A percentile compares a stretch with the other conserved stretches of the same genome.
Evolutionary conservation across 2,329 filamentous ascomycete genomes (phyloP).

Genomic region (Fusarium poae): DNA sequence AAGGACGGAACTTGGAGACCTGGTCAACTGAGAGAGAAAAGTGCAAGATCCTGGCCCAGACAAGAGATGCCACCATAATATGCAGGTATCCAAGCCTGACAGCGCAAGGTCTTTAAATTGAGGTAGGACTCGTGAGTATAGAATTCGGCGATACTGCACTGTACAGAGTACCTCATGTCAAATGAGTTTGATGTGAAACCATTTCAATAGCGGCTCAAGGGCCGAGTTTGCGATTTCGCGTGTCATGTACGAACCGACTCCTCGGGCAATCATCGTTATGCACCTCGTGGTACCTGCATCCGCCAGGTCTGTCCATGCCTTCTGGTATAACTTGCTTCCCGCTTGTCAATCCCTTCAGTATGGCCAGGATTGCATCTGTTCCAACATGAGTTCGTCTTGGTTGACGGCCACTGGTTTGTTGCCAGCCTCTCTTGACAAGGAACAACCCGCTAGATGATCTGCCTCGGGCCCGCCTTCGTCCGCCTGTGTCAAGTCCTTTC

Average conservation of each 20-base stretch:
- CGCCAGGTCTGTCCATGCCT: constrained; percentile 15
- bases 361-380: constrained; percentile 12
- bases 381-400: constrained; percentile 9
- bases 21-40: constrained; percentile 10
- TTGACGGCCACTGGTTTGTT: constrained; percentile 13
- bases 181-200: constrained; percentile 25
- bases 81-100: constrained; percentile 22
- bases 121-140: not conserved
- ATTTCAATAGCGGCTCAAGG: constrained; percentile 16
- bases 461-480: constrained; percentile 9
- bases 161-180: not conserved
- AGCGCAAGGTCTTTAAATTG: constrained; percentile 14
- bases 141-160: constrained; percentile 1
- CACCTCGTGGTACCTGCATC: constrained; percentile 39
- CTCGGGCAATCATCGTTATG: constrained; percentile 17
- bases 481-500: constrained; percentile 9
- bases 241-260: constrained; percentile 14
- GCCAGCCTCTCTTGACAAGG: constrained; percentile 37
- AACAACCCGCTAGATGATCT: constrained; percentile 26
- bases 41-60: not conserved
- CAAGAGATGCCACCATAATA: constrained; percentile 3
- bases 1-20: not conserved
- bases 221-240: constrained; percentile 23
- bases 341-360: constrained; percentile 6
- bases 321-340: constrained; percentile 18